Conservation (phyloP, 805 yeast genomes). For the Suhomyces canberraensis region DNA sequence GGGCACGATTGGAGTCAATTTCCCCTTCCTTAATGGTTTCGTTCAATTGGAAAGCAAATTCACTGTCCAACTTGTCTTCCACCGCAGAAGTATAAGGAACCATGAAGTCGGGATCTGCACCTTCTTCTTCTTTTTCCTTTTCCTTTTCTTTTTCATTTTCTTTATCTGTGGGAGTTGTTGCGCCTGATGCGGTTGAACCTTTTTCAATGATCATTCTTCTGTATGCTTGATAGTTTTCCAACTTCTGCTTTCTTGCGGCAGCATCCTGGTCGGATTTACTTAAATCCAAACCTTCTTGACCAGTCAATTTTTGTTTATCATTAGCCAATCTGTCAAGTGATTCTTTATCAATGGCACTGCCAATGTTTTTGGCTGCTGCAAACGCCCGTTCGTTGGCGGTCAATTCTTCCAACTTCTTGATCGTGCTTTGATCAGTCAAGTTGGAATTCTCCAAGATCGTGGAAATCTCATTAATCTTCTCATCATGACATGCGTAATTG, state of each 20-base stretch:
- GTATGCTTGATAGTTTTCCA: conserved; percentile 57
- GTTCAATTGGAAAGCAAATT: conserved; percentile 52
- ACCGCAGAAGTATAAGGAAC: conserved; percentile 68
- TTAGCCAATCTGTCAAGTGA: conserved; percentile 29
- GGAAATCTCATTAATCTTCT: conserved; percentile 37
- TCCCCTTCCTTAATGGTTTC: conserved; percentile 54
- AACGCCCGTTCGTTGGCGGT: conserved; percentile 59
- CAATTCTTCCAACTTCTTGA: conserved; percentile 52
- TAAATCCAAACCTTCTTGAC: conserved; percentile 42
- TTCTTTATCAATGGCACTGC: conserved; percentile 33
- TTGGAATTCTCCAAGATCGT: conserved; percentile 37
- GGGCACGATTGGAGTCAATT: conserved; percentile 48
- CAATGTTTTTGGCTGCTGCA: conserved; percentile 51
- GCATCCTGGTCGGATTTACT: conserved; percentile 46
- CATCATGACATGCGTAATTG: conserved; percentile 48
- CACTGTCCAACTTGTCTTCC: conserved; percentile 62
- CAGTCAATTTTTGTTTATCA: conserved; percentile 40
- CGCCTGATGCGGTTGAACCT: not conserved
- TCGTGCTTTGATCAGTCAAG: conserved; percentile 43
- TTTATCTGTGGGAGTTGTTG: not conserved
- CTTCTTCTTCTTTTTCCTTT: conserved; percentile 1
- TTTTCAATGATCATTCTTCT: conserved; percentile 54
- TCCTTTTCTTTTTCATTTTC: not conserved
- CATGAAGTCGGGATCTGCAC: conserved; percentile 28
- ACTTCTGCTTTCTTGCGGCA: conserved; percentile 45